Evolutionary conservation across 257 asterid genomes (phyloP), one percentile per base, ranked within the genome.

Genomic region (Scutellaria baicalensis): DNA sequence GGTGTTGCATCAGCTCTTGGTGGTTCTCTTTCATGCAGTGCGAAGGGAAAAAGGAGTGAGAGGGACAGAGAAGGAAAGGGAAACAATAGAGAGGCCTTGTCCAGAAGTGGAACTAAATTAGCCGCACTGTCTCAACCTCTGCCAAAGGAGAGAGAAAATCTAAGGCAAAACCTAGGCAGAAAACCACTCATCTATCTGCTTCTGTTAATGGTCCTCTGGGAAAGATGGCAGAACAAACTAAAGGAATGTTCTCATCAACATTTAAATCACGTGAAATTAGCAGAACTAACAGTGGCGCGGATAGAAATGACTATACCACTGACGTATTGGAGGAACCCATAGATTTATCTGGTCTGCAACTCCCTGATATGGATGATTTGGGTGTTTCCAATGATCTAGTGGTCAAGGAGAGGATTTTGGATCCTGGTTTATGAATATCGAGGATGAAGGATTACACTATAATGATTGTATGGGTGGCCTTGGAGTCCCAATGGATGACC

Each of bases 1-100:
- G 76, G 80, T 66, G 73, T 69, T 51, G 66, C 84, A 69, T 74
- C 90, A 57, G 89, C 89, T 62, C 74, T 84, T 78, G 89, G 86
- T 49, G 85, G 81, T 77, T 84, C 95, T 58, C 87, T 86, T 75
- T 66, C 86, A 59, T 81, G 90, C 89, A 82, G 83, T 81, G 84
- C 93, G 16, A 92, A 88, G 80, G 98, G 97, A 45, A 92, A 89
- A 78, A 81, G 98, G 84, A 92, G 96, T 59, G 98, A 84, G 78
- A 86, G 95, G 74, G 88, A 83, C 50, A 80, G 89, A 68, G 98
- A 87, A 72, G 96, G 98, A 58, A 89, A 90, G 77, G 96, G 96
- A 49, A 83, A 74, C 75, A 80, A 72, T 72, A 82, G 90, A 77
- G 95, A 84, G 75, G 78, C 67, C 56, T 40, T 82, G 75, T 84